Conservation (phyloP, 1,284 basidiomycete species). For the Inonotus hispidus region DNA sequence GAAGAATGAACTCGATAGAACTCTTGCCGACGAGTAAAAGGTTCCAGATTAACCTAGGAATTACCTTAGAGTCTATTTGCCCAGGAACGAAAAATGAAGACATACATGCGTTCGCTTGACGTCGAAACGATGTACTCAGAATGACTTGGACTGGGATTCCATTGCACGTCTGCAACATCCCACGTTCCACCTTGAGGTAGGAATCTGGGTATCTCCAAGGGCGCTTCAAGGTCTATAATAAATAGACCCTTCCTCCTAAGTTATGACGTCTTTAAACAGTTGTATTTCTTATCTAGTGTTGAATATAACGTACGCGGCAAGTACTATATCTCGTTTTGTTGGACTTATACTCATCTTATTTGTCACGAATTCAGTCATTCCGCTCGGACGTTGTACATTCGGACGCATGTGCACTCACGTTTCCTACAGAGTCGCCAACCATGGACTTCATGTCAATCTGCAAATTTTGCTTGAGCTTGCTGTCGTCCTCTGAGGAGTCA, state of each 20-base stretch:
- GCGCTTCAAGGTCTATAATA: conserved; percentile 90
- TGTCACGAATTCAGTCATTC: not conserved
- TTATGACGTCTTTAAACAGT: not conserved
- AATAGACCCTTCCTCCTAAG: conserved; percentile 86
- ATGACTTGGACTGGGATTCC: conserved; percentile 87
- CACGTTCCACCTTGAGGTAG: conserved; percentile 87
- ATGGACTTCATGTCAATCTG: conserved; percentile 74
- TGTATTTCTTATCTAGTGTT: not conserved
- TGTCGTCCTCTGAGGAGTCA: conserved; percentile 40
- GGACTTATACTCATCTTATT: conserved; percentile 78
- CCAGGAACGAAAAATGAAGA: not conserved
- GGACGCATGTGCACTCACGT: conserved; percentile 43
- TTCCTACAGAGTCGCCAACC: conserved; percentile 77
- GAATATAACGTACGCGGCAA: conserved; percentile 60
- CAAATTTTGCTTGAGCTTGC: conserved; percentile 49
- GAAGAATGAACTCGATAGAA: conserved; percentile 75
- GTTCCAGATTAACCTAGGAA: conserved; percentile 85
- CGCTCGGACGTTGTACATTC: not conserved
- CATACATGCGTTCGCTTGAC: conserved; percentile 86
- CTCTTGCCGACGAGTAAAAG: conserved; percentile 65
- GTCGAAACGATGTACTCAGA: conserved; percentile 93
- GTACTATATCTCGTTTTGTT: conserved; percentile 69
- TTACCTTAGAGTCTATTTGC: not conserved
- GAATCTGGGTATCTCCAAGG: conserved; percentile 84
- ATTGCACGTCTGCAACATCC: conserved; percentile 96